Percentiles rank a stretch among this genome's conserved stretches.
Evolutionary conservation across 2,329 filamentous ascomycete species (phyloP).

Genomic region (Chalaropsis ovoidea): DNA sequence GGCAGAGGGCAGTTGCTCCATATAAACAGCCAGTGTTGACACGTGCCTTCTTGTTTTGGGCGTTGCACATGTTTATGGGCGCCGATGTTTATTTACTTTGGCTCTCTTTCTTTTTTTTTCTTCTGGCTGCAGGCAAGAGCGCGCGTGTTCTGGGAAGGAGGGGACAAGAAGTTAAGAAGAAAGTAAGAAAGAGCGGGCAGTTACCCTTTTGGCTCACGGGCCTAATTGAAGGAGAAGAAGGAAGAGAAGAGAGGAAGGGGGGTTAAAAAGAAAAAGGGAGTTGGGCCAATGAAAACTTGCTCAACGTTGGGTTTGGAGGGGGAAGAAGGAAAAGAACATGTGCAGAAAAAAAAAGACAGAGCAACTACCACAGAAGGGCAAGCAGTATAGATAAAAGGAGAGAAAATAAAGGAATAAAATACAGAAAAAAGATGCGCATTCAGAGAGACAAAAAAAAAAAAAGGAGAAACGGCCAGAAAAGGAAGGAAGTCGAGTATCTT

Average conservation of each 20-base stretch:
- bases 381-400: not conserved
- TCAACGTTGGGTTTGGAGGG: conserved; percentile 29
- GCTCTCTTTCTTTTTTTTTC: too few relatives aligned
- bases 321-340: not conserved
- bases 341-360: not conserved
- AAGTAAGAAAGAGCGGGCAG: conserved; percentile 3
- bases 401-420: not conserved
- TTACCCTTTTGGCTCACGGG: conserved; percentile 17
- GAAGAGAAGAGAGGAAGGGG: conserved; percentile 19
- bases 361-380: not conserved
- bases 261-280: not conserved
- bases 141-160: not conserved
- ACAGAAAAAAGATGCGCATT: not conserved
- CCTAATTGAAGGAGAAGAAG: conserved; percentile 16
- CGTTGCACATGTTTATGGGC: too few relatives aligned
- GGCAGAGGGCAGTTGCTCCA: not conserved
- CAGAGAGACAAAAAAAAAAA: not conserved
- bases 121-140: not conserved
- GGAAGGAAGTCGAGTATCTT: not conserved
- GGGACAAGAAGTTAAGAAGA: not conserved
- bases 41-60: not conserved
- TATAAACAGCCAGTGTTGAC: not conserved
- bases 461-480: not conserved
- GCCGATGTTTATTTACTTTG: too few relatives aligned
- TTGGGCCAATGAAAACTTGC: conserved; percentile 41